Percentiles rank a stretch among this genome's conserved stretches.
Conservation (phyloP, 225 moss, liverwort and hornwort genomes). For the Anthoceros angustus region DNA sequence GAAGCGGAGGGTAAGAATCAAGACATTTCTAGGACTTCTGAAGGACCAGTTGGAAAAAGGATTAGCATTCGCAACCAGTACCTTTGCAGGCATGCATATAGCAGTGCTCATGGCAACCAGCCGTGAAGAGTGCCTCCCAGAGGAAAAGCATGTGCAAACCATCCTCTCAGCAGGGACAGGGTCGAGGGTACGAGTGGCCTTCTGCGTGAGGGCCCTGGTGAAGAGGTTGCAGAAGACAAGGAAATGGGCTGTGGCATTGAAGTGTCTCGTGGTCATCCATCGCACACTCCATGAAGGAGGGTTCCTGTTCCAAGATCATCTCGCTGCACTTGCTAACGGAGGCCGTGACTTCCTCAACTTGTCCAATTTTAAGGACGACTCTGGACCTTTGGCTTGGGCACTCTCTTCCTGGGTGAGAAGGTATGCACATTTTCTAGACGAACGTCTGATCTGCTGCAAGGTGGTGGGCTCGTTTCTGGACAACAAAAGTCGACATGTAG, state of each 20-base stretch:
- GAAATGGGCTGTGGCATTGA: conserved; percentile 32
- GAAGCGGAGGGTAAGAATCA: conserved; percentile 1
- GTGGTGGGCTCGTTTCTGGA: conserved; percentile 32
- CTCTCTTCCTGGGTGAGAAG: conserved; percentile 22
- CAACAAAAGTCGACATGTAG: conserved; percentile 12
- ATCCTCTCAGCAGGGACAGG: conserved; percentile 20
- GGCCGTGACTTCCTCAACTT: conserved; percentile 26
- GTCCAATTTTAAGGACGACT: conserved; percentile 10
- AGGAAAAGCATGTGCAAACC: conserved; percentile 27
- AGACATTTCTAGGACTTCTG: not conserved
- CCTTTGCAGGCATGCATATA: conserved; percentile 4
- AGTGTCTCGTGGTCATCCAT: conserved; percentile 33
- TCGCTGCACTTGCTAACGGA: conserved; percentile 11
- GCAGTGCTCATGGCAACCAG: conserved; percentile 7
- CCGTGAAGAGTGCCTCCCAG: conserved; percentile 11
- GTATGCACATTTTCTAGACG: conserved; percentile 32
- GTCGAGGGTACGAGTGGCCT: conserved; percentile 30
- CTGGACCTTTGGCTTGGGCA: conserved; percentile 14
- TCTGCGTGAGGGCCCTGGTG: conserved; percentile 19
- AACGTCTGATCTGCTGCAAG: conserved; percentile 25
- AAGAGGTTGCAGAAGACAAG: conserved; percentile 30
- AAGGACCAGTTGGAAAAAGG: conserved; percentile 8
- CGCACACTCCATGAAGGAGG: conserved; percentile 34
- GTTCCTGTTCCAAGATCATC: conserved; percentile 41
- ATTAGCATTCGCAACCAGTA: conserved; percentile 4